Conservation (phyloP, 441 rosid species). For the Arabidopsis lyrata region DNA sequence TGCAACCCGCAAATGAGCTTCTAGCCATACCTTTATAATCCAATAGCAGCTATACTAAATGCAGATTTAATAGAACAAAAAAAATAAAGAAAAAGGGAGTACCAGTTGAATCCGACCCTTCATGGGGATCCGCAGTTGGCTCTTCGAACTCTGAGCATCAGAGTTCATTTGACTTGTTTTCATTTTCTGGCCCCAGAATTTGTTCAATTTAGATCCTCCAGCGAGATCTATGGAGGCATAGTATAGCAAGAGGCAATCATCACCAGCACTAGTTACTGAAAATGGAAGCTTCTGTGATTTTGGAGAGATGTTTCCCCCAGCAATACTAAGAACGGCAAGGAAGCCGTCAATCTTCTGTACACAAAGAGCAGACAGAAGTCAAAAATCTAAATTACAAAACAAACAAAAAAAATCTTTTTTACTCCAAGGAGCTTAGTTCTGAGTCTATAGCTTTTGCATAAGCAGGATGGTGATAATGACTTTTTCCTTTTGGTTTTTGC, state of each 20-base stretch:
- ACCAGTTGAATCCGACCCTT: slow-evolving; percentile 98
- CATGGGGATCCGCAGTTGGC: slow-evolving; percentile 80
- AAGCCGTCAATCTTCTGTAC: slow-evolving; percentile 88
- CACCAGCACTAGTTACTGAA: slow-evolving; percentile 90
- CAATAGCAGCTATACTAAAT: slow-evolving; percentile 2
- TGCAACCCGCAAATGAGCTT: background rate
- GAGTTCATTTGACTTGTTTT: slow-evolving; percentile 56
- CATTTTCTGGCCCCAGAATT: slow-evolving; percentile 60
- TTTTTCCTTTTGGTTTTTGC: slow-evolving; percentile 15
- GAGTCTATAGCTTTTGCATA: slow-evolving; percentile 2
- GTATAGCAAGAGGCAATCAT: slow-evolving; percentile 78
- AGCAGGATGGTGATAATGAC: slow-evolving; percentile 8
- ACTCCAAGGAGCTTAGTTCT: background rate
- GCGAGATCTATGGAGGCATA: slow-evolving; percentile 86
- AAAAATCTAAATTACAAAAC: slow-evolving; percentile 14
- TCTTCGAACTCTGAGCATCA: slow-evolving; percentile 72
- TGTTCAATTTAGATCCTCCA: slow-evolving; percentile 64
- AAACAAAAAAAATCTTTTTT: background rate
- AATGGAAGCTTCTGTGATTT: slow-evolving; percentile 93
- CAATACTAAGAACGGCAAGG: slow-evolving; percentile 90
- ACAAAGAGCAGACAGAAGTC: slow-evolving; percentile 29
- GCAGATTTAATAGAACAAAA: slow-evolving; percentile 2
- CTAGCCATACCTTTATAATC: background rate
- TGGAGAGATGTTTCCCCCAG: slow-evolving; percentile 90
- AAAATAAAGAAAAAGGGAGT: slow-evolving; percentile 37